Evolutionary conservation across 805 yeast genomes (phyloP), one percentile per base, ranked within the genome.

Genomic region (Nakazawaea wickerhamii): DNA sequence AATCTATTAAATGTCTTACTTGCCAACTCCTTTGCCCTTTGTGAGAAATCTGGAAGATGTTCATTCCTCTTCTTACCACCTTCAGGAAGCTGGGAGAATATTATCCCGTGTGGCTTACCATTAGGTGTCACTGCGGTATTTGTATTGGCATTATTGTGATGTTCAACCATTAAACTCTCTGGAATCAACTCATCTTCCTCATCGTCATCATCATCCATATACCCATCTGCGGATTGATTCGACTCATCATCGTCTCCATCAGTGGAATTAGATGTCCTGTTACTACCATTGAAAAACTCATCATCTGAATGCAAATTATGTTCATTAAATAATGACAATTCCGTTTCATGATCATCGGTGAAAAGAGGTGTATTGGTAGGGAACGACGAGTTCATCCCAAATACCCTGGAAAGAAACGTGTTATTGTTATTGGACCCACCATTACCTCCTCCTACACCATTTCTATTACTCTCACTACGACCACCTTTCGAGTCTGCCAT

Each of bases 371-470:
- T 22, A 22, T 40, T 36, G 5, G 48, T 41, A 21, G 48, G 52
- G 32, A 50, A 53, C 4, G 58, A 54, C 8, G 68, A 64, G 31
- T 59, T 56, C 37, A 63, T 55, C 4, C 84, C 86, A 59, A 80
- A 79, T 18, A 80, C 82, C 32, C 85, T 65, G 8, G 83, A 77
- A 46, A 80, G 64, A 52, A 80, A 80, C 5, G 84, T 79, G 50
- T 77, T 78, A 41, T 64, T 64, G 44, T 58, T 55, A 15, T 8
- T 19, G 28, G 41, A 5, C 11, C 17, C 42, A 19, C 35, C 38
- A 36, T n/a, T n/a, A n/a, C n/a, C n/a, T n/a, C n/a, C n/a, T n/a
- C n/a, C n/a, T n/a, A n/a, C n/a, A n/a, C n/a, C n/a, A n/a, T 42
- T 48, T 17, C 32, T 37, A 18, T 27, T 19, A 18, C 19, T n/a